Percentiles rank a stretch among this genome's conserved stretches.
phyloP scores from a whole-genome alignment of 768 basidiomycete genomes.

The Boletus fagicola region DNA sequence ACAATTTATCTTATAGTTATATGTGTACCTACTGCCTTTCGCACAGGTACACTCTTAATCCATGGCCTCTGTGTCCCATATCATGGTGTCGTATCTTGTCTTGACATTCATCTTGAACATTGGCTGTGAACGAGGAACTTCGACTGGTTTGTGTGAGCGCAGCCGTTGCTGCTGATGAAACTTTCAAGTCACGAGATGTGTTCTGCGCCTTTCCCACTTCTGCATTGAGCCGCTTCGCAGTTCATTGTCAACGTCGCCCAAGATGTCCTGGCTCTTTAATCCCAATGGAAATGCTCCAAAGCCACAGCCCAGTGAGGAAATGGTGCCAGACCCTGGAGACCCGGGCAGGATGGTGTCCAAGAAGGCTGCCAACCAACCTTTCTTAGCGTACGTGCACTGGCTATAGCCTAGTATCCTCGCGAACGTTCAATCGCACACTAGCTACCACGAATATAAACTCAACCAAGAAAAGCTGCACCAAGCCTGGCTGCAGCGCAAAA shows the following conservation, averaged over 20 bases:
- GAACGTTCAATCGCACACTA: slow-evolving; percentile 28
- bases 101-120: not conserved
- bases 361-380: slow-evolving; percentile 84
- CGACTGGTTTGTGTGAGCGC: not conserved
- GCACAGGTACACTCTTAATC: slow-evolving; percentile 33
- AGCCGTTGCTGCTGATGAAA: not conserved
- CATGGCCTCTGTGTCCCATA: slow-evolving; percentile 22
- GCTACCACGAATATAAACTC: slow-evolving; percentile 65
- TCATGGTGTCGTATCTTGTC: slow-evolving; percentile 16
- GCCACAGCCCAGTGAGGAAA: slow-evolving; percentile 43
- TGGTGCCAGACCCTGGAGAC: slow-evolving; percentile 61
- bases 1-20: slow-evolving; percentile 37
- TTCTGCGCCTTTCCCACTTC: not conserved
- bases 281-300: slow-evolving; percentile 38
- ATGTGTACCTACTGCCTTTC: slow-evolving; percentile 34
- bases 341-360: slow-evolving; percentile 70
- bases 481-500: slow-evolving; percentile 68
- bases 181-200: not conserved
- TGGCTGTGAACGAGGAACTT: not conserved
- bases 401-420: not conserved
- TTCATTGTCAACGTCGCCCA: not conserved
- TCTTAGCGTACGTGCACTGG: slow-evolving; percentile 62
- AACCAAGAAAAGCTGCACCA: slow-evolving; percentile 58
- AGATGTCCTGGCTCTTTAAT: slow-evolving; percentile 70
- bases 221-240: not conserved